Base-by-base conservation (phyloP, 2,329 filamentous ascomycete species). In the Aspergillus uvarum region DNA sequence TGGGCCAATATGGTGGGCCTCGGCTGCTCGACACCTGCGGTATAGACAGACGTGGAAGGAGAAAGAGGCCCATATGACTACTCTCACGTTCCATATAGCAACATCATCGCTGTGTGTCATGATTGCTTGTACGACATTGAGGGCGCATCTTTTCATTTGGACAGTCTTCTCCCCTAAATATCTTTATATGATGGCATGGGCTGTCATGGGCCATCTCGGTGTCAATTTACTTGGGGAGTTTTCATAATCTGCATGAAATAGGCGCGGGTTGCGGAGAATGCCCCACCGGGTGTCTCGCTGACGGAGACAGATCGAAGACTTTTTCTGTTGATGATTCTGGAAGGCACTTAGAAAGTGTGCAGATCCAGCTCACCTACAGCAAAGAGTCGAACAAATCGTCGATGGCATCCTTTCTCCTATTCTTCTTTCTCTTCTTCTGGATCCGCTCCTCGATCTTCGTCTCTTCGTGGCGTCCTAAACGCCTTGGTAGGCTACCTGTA, bases 91-190 rank as follows among this genome's bases (percentile, higher is more conserved):
- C 11, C 96, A 95, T 73, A 79, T 85, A 11, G 83, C 89, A 1
- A 79, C 81, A 1, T 87, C 86, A 64, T 76, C 91, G 56, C 76
- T 86, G 2, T 89, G 87, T 51, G 89, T 97, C 24, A 98, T 98
- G 94, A 86, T 84, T 14, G 92, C 94, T 16, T 99, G 95, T 75
- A 92, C 90, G 51, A 82, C 85, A 7, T 76, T 99, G 71, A 82
- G 94, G 66, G 92, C 91, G 31, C 95, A 99, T 81, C 76, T 99
- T 59, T 99, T 99, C 73, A 93, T 99, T 63, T 99, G 95, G 95
- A 98, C 94, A 0, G 95, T 99, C 11, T 99, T 99, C 76, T 96
- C 91, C 65, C 95, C 95, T 0, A 99, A 98, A 76, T 98, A 93
- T 75, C 78, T 99, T 66, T 99, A 96, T 74, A 90, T 87, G 64